These are phyloP conservation scores for Starmerella cellae DNA, from an alignment of 805 yeast species.

Conservation along the genomic window DNA sequence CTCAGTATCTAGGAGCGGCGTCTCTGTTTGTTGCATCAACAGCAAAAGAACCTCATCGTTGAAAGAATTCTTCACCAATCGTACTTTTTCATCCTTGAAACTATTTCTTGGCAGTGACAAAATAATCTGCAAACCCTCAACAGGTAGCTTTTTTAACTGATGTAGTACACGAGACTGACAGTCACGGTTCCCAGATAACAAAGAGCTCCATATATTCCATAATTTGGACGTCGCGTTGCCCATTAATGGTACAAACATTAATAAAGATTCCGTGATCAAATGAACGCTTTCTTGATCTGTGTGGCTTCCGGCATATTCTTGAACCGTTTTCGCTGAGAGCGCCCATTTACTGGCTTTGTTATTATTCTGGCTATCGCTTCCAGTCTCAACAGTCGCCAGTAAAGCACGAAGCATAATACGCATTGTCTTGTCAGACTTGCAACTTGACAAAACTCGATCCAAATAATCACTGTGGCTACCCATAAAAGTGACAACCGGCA, in stretches of 20 bases:
- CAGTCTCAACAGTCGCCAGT: constrained; percentile 5
- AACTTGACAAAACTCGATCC: constrained; percentile 1
- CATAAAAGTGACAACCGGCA: constrained; percentile 5
- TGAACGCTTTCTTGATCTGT: neutral
- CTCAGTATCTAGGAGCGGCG: neutral
- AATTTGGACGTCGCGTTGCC: neutral
- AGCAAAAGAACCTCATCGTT: neutral
- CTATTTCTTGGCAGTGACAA: neutral
- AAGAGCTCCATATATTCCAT: constrained; percentile 1
- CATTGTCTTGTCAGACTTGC: constrained; percentile 2
- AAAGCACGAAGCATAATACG: constrained; percentile 3
- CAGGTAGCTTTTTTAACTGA: constrained; percentile 1
- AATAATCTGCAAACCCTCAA: neutral
- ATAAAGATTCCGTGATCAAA: neutral
- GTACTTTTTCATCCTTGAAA: constrained; percentile 1
- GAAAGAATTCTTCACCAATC: constrained; percentile 2
- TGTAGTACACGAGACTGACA: neutral
- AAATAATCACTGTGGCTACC: neutral
- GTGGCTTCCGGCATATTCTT: neutral
- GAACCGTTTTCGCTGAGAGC: neutral
- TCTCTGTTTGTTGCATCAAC: neutral
- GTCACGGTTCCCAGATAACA: neutral
- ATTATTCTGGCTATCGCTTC: constrained; percentile 1
- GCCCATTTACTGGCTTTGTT: neutral
- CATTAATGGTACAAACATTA: constrained; percentile 5